Conservation (phyloP, 768 basidiomycete species). For the Gelatoporia subvermispora region DNA sequence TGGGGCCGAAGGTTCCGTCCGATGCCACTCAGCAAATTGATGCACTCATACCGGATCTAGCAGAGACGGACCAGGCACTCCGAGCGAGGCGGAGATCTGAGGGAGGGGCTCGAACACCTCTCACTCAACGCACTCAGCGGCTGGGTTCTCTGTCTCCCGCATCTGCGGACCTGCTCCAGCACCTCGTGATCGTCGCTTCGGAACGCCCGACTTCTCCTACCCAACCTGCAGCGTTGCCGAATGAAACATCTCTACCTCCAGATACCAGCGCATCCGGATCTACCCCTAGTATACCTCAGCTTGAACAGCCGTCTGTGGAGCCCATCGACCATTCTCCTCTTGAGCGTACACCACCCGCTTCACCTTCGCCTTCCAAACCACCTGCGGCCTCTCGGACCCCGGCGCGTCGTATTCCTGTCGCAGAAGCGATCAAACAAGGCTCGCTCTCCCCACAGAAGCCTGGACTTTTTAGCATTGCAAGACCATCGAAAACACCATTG, state of each 20-base stretch:
- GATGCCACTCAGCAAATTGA: constrained; percentile 9
- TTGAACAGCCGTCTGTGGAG: no score
- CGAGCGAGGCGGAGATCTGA: no score
- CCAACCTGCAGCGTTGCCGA: no score
- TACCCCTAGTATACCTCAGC: no score
- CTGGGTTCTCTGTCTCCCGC: constrained; percentile 57
- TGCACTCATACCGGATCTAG: not conserved
- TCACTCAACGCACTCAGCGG: constrained; percentile 21
- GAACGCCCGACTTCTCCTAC: not conserved
- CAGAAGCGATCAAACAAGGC: constrained; percentile 45
- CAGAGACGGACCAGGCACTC: not conserved
- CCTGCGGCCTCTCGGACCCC: constrained; percentile 48
- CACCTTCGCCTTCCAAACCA: constrained; percentile 31
- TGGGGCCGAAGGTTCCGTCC: not conserved
- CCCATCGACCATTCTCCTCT: not conserved
- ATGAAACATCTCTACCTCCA: no score
- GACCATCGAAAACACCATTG: not conserved
- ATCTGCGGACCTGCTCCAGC: constrained; percentile 41
- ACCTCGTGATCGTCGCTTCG: constrained; percentile 23
- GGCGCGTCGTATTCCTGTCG: constrained; percentile 58
- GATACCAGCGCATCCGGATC: no score
- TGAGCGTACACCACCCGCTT: constrained; percentile 11
- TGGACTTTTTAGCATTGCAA: constrained; percentile 23
- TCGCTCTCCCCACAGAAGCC: constrained; percentile 46
- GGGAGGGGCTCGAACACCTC: no score